These are phyloP conservation scores for Pichia sp. DNA, from an alignment of 1,139 yeast genomes.

Conservation along the genomic window DNA sequence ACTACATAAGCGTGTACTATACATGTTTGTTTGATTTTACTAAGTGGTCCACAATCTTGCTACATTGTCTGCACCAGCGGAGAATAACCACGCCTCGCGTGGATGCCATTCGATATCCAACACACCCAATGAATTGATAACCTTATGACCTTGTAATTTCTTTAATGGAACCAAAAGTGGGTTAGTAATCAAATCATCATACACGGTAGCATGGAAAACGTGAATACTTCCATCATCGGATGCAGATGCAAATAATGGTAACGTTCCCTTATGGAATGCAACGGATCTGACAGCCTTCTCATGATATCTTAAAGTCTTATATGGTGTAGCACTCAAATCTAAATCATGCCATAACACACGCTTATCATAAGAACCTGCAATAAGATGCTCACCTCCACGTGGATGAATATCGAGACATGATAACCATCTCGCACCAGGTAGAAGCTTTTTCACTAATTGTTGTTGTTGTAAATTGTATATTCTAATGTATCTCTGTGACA, in stretches of 20 bases:
- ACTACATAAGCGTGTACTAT: not conserved
- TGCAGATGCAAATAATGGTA: conserved; percentile 94
- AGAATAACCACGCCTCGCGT: conserved; percentile 94
- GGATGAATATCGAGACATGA: conserved; percentile 92
- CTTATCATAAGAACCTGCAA: conserved; percentile 92
- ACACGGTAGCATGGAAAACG: conserved; percentile 94
- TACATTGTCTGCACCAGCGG: conserved; percentile 97
- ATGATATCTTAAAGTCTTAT: conserved; percentile 91
- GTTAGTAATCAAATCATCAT: conserved; percentile 92
- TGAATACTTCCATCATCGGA: conserved; percentile 93
- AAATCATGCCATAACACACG: conserved; percentile 97
- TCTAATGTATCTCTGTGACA: conserved; percentile 87
- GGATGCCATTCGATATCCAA: conserved; percentile 94
- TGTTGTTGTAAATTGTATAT: conserved; percentile 88
- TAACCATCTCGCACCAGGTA: conserved; percentile 96
- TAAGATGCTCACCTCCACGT: conserved; percentile 78
- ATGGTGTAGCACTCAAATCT: conserved; percentile 84
- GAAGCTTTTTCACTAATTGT: conserved; percentile 68
- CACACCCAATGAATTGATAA: conserved; percentile 79
- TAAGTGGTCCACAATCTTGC: conserved; percentile 84
- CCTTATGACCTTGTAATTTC: conserved; percentile 88
- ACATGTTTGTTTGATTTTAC: not conserved
- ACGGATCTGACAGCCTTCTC: conserved; percentile 90
- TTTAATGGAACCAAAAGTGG: conserved; percentile 95
- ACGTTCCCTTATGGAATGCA: conserved; percentile 72